These are phyloP conservation scores for Suhomyces faveliae DNA, from an alignment of 805 yeast genomes.

Conservation along the genomic window DNA sequence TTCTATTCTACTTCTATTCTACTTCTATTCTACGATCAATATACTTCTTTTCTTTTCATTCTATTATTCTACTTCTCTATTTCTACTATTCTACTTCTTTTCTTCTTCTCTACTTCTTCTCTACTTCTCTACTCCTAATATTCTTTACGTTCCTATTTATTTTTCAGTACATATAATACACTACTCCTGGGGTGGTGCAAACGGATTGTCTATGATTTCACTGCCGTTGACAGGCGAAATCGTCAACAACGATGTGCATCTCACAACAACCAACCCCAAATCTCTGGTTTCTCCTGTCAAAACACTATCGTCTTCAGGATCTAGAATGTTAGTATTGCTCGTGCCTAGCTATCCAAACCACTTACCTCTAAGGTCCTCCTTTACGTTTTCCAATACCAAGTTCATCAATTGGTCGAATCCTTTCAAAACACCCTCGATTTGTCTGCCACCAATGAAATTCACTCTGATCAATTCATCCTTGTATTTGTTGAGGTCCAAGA, in stretches of 20 bases:
- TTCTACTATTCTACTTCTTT: not conserved
- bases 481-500: conserved; percentile 74
- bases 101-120: not conserved
- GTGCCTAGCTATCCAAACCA: conserved; percentile 5
- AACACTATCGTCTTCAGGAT: conserved; percentile 59
- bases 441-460: conserved; percentile 83
- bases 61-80: not conserved
- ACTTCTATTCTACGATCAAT: not conserved
- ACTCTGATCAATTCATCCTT: conserved; percentile 72
- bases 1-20: not conserved
- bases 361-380: conserved; percentile 62
- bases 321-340: conserved; percentile 28
- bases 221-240: conserved; percentile 74
- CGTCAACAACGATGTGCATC: conserved; percentile 78
- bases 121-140: not conserved
- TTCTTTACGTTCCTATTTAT: not conserved
- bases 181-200: conserved; percentile 23
- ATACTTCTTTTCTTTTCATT: not conserved
- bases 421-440: conserved; percentile 73
- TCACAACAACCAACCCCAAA: conserved; percentile 76
- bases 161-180: conserved; percentile 2
- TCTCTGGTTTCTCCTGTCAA: conserved; percentile 59
- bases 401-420: conserved; percentile 85
- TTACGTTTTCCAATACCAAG: conserved; percentile 67
- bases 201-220: conserved; percentile 71